Conservation (phyloP, 1,284 basidiomycete genomes). For the Earliella scabrosa region DNA sequence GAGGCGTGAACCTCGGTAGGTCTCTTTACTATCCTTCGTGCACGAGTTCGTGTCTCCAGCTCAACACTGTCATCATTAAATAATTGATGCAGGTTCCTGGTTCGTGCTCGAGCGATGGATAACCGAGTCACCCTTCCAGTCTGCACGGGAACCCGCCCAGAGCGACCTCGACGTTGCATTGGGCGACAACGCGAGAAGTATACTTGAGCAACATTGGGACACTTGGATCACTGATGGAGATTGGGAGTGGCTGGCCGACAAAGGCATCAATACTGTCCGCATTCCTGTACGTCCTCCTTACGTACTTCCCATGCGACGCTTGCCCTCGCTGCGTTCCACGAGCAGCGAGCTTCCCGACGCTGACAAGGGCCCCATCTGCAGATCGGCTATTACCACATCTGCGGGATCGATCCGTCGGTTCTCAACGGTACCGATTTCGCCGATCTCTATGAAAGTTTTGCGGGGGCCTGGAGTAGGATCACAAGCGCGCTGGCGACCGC, state of each 20-base stretch:
- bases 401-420: conserved; percentile 62
- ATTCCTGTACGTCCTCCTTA: conserved; percentile 65
- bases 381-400: conserved; percentile 84
- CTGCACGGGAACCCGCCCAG: conserved; percentile 58
- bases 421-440: conserved; percentile 78
- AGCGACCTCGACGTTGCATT: conserved; percentile 80
- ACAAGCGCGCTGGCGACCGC: conserved; percentile 71
- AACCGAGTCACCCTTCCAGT: conserved; percentile 55
- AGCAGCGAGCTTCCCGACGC: too few species aligned
- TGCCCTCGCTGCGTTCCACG: not conserved
- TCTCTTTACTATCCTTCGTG: not conserved
- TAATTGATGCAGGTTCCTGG: conserved; percentile 62
- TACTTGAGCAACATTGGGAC: conserved; percentile 84
- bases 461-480: conserved; percentile 77
- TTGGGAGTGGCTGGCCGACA: conserved; percentile 75
- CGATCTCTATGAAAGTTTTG: conserved; percentile 59
- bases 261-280: conserved; percentile 83
- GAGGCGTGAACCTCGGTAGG: conserved; percentile 83
- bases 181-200: conserved; percentile 60
- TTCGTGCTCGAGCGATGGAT: conserved; percentile 85
- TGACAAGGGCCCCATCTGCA: conserved; percentile 34
- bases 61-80: too few species aligned
- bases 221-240: conserved; percentile 74
- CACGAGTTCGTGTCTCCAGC: too few species aligned
- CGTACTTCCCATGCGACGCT: not conserved